phyloP scores from a whole-genome alignment of 306 rosid genomes.

The Pyrus betulifolia region DNA sequence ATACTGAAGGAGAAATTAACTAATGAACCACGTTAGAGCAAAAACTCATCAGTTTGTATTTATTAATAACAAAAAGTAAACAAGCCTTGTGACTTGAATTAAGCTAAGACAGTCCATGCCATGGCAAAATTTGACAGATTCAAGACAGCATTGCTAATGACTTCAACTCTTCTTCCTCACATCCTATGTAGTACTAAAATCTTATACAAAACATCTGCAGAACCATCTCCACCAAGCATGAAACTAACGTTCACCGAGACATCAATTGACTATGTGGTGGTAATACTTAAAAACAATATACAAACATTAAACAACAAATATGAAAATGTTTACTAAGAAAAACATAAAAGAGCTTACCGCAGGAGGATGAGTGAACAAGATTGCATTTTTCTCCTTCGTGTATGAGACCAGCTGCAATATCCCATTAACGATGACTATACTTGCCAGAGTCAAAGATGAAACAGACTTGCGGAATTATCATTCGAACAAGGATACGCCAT shows the following conservation, averaged over 20 bases:
- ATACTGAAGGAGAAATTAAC: neutral
- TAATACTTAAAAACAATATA: neutral
- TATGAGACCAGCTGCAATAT: constrained; percentile 7
- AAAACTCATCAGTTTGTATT: neutral
- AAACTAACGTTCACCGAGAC: neutral
- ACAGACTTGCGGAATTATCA: neutral
- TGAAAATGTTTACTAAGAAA: neutral
- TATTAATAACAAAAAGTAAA: neutral
- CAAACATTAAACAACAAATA: neutral
- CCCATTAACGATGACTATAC: constrained; percentile 9
- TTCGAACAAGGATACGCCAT: neutral
- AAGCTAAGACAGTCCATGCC: neutral
- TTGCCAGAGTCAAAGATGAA: constrained; percentile 11
- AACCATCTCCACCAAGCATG: neutral
- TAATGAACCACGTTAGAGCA: neutral
- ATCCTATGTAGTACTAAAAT: neutral
- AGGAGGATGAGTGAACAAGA: constrained; percentile 14
- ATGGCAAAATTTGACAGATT: neutral
- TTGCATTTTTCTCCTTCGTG: constrained; percentile 9
- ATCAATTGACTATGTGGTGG: neutral
- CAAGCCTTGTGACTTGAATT: neutral
- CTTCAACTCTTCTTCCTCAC: neutral
- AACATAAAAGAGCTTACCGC: neutral
- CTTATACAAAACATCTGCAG: neutral
- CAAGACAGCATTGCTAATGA: neutral